Conservation (phyloP, 352 stramenopile genomes). For the Globisporangium viniferum region DNA sequence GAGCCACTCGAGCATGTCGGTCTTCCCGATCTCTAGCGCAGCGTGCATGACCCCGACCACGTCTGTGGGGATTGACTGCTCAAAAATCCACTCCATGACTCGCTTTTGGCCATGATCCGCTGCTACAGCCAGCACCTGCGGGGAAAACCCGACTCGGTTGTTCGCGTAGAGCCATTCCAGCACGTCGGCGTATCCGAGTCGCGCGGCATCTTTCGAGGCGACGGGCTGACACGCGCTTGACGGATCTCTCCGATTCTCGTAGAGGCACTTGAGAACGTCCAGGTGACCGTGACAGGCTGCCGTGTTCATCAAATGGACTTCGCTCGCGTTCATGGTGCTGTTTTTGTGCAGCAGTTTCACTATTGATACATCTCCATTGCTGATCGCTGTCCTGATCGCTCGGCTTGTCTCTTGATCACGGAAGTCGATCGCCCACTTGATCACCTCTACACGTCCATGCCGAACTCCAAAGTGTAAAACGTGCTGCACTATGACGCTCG, state of each 20-base stretch:
- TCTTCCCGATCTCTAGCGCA: background rate
- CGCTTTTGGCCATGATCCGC: background rate
- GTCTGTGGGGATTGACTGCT: background rate
- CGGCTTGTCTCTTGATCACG: too few species aligned
- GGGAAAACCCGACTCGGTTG: background rate
- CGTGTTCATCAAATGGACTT: background rate
- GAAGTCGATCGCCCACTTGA: too few species aligned
- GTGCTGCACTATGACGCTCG: too few species aligned
- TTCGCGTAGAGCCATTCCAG: background rate
- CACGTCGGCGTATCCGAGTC: background rate
- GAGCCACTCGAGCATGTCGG: background rate
- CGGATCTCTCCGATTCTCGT: background rate
- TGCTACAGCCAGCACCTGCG: background rate
- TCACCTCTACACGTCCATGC: background rate
- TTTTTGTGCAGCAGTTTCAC: background rate
- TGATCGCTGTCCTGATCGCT: too few species aligned
- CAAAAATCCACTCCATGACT: background rate
- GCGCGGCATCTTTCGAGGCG: background rate
- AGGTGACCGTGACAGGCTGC: background rate
- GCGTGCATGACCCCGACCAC: background rate
- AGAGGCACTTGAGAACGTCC: background rate
- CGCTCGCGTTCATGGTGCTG: background rate
- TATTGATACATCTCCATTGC: too few species aligned
- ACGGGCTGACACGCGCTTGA: background rate
- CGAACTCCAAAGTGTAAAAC: background rate